Evolutionary conservation across 208 protist genomes (phyloP).

Genomic region (Wallacemonas collosoma): DNA sequence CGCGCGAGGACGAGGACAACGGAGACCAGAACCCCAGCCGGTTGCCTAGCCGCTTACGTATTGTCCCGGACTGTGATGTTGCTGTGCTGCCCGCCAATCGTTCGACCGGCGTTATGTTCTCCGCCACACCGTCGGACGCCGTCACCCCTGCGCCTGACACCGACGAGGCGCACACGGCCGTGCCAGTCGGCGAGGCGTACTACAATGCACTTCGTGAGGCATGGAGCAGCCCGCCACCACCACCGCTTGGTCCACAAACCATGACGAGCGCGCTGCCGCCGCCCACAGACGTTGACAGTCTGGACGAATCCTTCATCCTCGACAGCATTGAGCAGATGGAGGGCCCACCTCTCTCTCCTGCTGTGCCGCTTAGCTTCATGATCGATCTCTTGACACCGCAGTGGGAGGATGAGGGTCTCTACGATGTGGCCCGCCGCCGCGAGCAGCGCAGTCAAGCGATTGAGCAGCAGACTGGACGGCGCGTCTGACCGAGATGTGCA

Average conservation of each 20-base stretch:
- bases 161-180: slow-evolving; percentile 9
- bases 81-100: slow-evolving; percentile 7
- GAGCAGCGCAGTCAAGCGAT: slow-evolving; percentile 16
- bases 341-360: slow-evolving; percentile 37
- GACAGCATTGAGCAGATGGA: slow-evolving; percentile 35
- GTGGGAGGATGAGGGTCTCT: slow-evolving; percentile 67
- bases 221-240: slow-evolving; percentile 31
- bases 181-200: slow-evolving; percentile 59
- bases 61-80: slow-evolving; percentile 3
- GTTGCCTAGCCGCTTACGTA: background rate
- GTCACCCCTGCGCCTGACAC: background rate
- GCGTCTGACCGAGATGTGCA: background rate
- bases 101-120: slow-evolving; percentile 3
- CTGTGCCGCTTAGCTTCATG: slow-evolving; percentile 71
- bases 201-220: slow-evolving; percentile 48
- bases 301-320: slow-evolving; percentile 51
- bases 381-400: slow-evolving; percentile 70
- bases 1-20: background rate
- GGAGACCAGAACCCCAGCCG: background rate
- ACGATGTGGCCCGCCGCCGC: slow-evolving; percentile 33
- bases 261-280: slow-evolving; percentile 23
- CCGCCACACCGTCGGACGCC: background rate
- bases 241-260: slow-evolving; percentile 2
- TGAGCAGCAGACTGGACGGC: background rate
- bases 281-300: slow-evolving; percentile 32